Percentiles rank a stretch among this genome's conserved stretches.
phyloP scores from a whole-genome alignment of 2,329 filamentous ascomycete genomes.

The Microsporum audouinii region DNA sequence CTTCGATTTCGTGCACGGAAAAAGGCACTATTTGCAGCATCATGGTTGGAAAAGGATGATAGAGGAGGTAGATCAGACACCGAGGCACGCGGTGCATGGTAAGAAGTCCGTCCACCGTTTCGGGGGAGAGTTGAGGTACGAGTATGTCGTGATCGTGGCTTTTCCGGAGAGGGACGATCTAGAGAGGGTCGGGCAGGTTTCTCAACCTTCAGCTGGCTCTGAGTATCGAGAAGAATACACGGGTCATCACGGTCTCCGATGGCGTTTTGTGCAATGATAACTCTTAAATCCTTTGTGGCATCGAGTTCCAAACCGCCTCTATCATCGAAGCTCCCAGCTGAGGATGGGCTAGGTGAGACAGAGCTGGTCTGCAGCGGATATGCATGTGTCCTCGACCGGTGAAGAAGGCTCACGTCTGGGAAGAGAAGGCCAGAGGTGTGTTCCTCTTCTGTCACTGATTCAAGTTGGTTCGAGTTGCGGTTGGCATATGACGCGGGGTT shows the following conservation, averaged over 20 bases:
- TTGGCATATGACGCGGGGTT: constrained; percentile 31
- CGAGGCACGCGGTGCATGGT: constrained; percentile 24
- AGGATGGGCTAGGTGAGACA: constrained; percentile 34
- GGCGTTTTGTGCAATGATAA: constrained; percentile 39
- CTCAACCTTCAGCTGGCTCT: constrained; percentile 20
- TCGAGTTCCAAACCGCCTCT: constrained; percentile 37
- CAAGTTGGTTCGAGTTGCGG: constrained; percentile 30
- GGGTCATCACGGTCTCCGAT: constrained; percentile 37
- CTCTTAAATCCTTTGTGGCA: constrained; percentile 34
- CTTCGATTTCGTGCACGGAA: constrained; percentile 34
- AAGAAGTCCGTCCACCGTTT: constrained; percentile 20
- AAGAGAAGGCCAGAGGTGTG: constrained; percentile 39
- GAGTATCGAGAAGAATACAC: constrained; percentile 36
- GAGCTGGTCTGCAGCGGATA: constrained; percentile 32
- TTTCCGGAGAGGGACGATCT: constrained; percentile 22
- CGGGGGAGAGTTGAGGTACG: constrained; percentile 28
- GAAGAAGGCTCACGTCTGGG: constrained; percentile 34
- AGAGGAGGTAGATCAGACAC: constrained; percentile 19
- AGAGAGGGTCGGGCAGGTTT: constrained; percentile 26
- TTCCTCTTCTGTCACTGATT: constrained; percentile 40
- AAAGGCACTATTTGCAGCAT: constrained; percentile 28
- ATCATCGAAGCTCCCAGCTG: constrained; percentile 37
- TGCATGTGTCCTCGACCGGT: constrained; percentile 31
- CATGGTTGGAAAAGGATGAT: constrained; percentile 12
- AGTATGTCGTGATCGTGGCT: constrained; percentile 23